These are phyloP conservation scores for Leccinellum rugosiceps DNA, from an alignment of 768 basidiomycete genomes.

Conservation along the genomic window DNA sequence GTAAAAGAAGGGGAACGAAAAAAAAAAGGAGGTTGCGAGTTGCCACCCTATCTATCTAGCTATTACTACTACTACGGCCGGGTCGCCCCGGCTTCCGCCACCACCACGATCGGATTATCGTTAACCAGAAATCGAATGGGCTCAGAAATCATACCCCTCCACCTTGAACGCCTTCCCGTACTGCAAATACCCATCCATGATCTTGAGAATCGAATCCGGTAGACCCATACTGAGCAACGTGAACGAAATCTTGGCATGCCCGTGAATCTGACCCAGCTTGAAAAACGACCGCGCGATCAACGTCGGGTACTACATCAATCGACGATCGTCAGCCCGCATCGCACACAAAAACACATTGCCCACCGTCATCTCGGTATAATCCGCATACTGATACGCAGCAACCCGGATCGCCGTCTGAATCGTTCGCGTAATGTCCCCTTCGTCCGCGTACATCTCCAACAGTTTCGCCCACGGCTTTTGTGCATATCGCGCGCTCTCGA, in stretches of 20 bases:
- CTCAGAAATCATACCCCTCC: conserved; percentile 79
- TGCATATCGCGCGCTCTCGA: conserved; percentile 83
- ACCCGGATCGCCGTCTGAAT: conserved; percentile 92
- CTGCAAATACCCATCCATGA: conserved; percentile 88
- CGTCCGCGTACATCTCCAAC: conserved; percentile 95
- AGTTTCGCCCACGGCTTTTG: conserved; percentile 92
- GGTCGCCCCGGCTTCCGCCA: conserved; percentile 12
- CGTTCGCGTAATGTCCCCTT: conserved; percentile 87
- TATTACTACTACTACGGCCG: background rate
- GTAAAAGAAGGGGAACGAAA: background rate
- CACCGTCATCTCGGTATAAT: conserved; percentile 87
- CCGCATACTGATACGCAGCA: conserved; percentile 88
- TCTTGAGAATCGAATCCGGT: conserved; percentile 84
- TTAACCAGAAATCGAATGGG: too few species aligned
- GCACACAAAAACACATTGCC: conserved; percentile 27
- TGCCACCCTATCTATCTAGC: conserved; percentile 7
- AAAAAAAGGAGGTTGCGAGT: background rate
- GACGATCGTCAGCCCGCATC: background rate
- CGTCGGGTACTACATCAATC: conserved; percentile 63
- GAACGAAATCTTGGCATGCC: conserved; percentile 90
- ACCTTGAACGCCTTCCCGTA: conserved; percentile 88
- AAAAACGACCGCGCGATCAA: conserved; percentile 87
- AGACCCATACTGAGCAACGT: conserved; percentile 93
- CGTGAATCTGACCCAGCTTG: conserved; percentile 91
- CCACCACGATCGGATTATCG: background rate